Evolutionary conservation across 2,329 filamentous ascomycete genomes (phyloP).

Genomic region (Stenocarpella maydis): DNA sequence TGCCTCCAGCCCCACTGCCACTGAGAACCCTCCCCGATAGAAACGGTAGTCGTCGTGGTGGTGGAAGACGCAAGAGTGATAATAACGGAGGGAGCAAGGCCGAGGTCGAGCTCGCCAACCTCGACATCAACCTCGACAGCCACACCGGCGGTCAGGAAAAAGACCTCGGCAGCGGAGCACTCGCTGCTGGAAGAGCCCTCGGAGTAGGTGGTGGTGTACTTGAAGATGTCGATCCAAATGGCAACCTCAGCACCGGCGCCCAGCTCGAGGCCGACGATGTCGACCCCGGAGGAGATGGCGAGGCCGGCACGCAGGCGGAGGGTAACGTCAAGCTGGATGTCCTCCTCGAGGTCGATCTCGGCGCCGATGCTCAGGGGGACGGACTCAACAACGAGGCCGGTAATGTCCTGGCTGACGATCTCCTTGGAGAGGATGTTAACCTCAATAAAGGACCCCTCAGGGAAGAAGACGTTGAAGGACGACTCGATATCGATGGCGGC

Average conservation of each 20-base stretch:
- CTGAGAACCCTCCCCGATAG: constrained; percentile 30
- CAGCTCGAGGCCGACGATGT: constrained; percentile 39
- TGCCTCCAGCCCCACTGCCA: constrained; percentile 29
- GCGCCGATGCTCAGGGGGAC: constrained; percentile 38
- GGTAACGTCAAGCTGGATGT: constrained; percentile 40
- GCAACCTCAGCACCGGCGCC: constrained; percentile 41
- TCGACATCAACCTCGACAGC: constrained; percentile 40
- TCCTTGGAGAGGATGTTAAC: constrained; percentile 40
- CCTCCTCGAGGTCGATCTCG: constrained; percentile 39
- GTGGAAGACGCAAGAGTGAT: constrained; percentile 40
- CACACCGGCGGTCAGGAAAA: constrained; percentile 40
- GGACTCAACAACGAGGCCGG: constrained; percentile 39
- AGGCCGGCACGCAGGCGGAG: constrained; percentile 43
- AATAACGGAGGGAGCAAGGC: constrained; percentile 41
- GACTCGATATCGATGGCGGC: constrained; percentile 41
- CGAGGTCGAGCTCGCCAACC: constrained; percentile 38
- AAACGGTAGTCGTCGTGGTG: constrained; percentile 36
- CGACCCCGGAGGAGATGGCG: constrained; percentile 39
- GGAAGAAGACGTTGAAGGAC: constrained; percentile 42
- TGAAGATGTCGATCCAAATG: constrained; percentile 44
- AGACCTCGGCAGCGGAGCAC: constrained; percentile 39
- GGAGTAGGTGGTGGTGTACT: constrained; percentile 42
- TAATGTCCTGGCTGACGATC: constrained; percentile 39
- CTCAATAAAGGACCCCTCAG: constrained; percentile 41
- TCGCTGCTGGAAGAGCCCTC: constrained; percentile 24